phyloP scores from a whole-genome alignment of 306 rosid species.

The Prunus mume region DNA sequence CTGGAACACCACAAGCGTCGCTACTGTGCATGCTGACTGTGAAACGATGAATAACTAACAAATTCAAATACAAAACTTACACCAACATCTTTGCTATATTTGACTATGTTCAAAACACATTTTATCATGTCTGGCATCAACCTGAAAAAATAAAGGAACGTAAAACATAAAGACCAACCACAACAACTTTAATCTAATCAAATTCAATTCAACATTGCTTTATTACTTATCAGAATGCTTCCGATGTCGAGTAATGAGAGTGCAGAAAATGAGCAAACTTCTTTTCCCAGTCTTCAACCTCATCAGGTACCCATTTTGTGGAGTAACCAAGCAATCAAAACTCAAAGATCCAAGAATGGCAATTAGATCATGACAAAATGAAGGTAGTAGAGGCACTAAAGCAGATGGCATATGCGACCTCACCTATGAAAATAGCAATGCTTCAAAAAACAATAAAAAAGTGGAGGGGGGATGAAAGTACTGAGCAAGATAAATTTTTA shows the following conservation, averaged over 20 bases:
- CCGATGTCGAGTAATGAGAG: constrained; percentile 76
- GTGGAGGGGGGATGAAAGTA: not conserved
- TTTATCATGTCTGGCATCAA: constrained; percentile 76
- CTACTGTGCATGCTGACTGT: constrained; percentile 13
- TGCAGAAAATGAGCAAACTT: constrained; percentile 66
- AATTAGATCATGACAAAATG: constrained; percentile 60
- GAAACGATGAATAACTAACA: constrained; percentile 12
- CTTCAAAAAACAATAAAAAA: constrained; percentile 6
- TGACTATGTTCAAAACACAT: constrained; percentile 59
- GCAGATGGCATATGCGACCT: constrained; percentile 81
- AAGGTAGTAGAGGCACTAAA: constrained; percentile 60
- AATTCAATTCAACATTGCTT: constrained; percentile 6
- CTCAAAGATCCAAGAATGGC: constrained; percentile 62
- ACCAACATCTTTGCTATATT: constrained; percentile 48
- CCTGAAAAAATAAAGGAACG: constrained; percentile 48
- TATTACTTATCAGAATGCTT: constrained; percentile 81
- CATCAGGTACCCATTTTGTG: constrained; percentile 47
- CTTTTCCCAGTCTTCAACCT: constrained; percentile 81
- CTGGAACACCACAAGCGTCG: constrained; percentile 18
- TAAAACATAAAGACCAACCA: constrained; percentile 22
- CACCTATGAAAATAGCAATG: constrained; percentile 48
- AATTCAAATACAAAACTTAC: constrained; percentile 44
- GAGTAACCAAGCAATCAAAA: constrained; percentile 33
- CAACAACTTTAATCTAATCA: constrained; percentile 15
- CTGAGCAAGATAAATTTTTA: not conserved